Conservation (phyloP, 495 filamentous ascomycete genomes). For the Xylaria grammica region DNA sequence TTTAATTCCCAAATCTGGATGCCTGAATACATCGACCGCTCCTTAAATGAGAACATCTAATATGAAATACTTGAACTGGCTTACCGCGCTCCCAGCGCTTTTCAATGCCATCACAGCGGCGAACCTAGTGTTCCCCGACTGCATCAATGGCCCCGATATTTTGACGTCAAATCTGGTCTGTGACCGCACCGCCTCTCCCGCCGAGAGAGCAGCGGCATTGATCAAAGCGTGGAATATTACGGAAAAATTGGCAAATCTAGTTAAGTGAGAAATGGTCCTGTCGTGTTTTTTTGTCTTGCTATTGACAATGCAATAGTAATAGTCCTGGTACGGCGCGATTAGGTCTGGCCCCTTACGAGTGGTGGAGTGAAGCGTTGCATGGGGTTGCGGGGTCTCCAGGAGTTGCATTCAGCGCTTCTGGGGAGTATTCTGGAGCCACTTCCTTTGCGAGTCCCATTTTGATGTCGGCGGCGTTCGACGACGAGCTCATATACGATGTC, state of each 20-base stretch:
- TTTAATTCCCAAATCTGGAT: background rate
- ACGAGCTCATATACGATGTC: constrained; percentile 61
- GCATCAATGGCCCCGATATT: constrained; percentile 35
- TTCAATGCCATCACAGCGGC: constrained; percentile 24
- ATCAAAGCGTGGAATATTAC: constrained; percentile 47
- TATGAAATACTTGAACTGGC: constrained; percentile 22
- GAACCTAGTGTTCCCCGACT: constrained; percentile 39
- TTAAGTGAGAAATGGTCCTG: constrained; percentile 33
- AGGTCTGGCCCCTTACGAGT: constrained; percentile 51
- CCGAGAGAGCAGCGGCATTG: constrained; percentile 50
- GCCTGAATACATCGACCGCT: background rate
- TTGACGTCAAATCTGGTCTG: constrained; percentile 51
- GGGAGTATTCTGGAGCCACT: constrained; percentile 56
- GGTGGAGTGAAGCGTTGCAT: constrained; percentile 60
- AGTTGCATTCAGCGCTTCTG: constrained; percentile 37
- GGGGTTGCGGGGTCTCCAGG: constrained; percentile 45
- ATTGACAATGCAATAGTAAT: constrained; percentile 32
- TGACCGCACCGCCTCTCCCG: constrained; percentile 48
- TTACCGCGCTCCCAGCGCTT: constrained; percentile 19
- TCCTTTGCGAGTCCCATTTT: constrained; percentile 67
- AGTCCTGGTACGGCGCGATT: constrained; percentile 45
- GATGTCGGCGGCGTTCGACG: constrained; percentile 65
- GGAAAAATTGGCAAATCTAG: constrained; percentile 49
- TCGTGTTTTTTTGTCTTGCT: background rate
- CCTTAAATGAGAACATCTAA: background rate